These are phyloP conservation scores for Entrophospora sp. DNA, from an alignment of 192 early-diverging fungal species.

Conservation along the genomic window DNA sequence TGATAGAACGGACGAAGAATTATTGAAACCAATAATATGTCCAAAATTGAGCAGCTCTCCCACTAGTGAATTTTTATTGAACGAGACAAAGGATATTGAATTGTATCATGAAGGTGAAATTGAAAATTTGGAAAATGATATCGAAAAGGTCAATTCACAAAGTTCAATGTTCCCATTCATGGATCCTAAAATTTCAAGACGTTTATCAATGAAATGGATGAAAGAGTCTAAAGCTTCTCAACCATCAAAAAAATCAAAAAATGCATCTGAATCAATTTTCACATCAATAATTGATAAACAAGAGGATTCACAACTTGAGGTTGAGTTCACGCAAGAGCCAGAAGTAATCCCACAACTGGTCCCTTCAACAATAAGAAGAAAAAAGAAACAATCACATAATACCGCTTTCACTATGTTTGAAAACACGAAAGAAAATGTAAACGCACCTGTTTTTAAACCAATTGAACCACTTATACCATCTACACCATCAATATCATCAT, in stretches of 20 bases:
- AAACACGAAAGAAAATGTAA: background rate
- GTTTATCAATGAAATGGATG: constrained; percentile 46
- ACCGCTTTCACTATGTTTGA: background rate
- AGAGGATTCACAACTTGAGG: constrained; percentile 4
- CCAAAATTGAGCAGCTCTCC: too few relatives aligned
- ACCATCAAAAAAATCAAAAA: constrained; percentile 21
- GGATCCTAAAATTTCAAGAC: constrained; percentile 32
- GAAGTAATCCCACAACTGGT: constrained; percentile 20
- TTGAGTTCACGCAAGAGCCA: background rate
- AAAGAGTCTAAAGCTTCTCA: constrained; percentile 22
- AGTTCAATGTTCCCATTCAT: constrained; percentile 33
- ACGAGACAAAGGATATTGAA: too few relatives aligned
- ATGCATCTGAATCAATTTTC: constrained; percentile 24
- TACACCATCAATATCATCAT: too few relatives aligned
- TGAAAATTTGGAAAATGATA: too few relatives aligned
- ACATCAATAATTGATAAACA: constrained; percentile 22
- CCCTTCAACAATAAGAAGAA: constrained; percentile 15
- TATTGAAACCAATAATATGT: too few relatives aligned
- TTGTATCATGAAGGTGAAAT: too few relatives aligned
- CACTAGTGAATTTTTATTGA: too few relatives aligned
- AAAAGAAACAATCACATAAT: background rate
- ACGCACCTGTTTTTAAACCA: too few relatives aligned
- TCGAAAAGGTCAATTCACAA: too few relatives aligned
- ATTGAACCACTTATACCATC: too few relatives aligned
- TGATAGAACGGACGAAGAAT: too few relatives aligned